Evolutionary conservation across 2,329 filamentous ascomycete species (phyloP), one percentile per base, ranked within the genome.

Genomic region (Sclerotinia spermophila): DNA sequence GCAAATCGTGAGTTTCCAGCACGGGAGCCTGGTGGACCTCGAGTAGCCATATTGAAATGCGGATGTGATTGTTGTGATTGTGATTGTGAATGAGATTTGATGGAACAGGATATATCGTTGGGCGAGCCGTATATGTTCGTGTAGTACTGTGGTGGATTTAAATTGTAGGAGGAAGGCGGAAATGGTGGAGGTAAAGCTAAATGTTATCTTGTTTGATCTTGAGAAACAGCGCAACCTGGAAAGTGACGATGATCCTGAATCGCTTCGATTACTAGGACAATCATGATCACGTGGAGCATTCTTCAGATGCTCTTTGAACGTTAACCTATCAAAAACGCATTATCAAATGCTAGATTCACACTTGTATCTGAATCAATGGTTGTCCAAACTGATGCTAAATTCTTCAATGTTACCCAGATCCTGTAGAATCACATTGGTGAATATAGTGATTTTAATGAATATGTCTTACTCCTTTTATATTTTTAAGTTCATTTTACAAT

Each of bases 1-100:
- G 96, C 95, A 83, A 99, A 98, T 79, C 95, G 90, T 83, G 92
- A 88, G 89, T 90, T 88, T 86, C 86, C 83, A 80, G 86, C 87
- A 78, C 87, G 86, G 77, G 85, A 83, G 78, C 86, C 86, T 76
- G 86, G 84, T 78, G 83, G 90, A 84, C 89, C 89, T 89, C 94
- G 90, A 82, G 92, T 88, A 83, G 94, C 92, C 95, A 98, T 98
- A 44, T 78, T 85, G 80, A 75, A 73, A 72, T 71, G 71, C 68
- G 66, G 42, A 68, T 53, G 48, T 53, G 48, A 6, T 27, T 30
- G 48, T 27, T 53, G 48, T 53, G 48, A 6, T 27, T 30, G 48
- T 27, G 48, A 7, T 30, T 72, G 71, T 69, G 66, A 40, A 68
- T 67, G 68, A 69, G 68, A 67, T 69, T 62, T 67, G 62, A 65